Conservation (phyloP, 208 protist species). For the Tritrichomonas musculus region DNA sequence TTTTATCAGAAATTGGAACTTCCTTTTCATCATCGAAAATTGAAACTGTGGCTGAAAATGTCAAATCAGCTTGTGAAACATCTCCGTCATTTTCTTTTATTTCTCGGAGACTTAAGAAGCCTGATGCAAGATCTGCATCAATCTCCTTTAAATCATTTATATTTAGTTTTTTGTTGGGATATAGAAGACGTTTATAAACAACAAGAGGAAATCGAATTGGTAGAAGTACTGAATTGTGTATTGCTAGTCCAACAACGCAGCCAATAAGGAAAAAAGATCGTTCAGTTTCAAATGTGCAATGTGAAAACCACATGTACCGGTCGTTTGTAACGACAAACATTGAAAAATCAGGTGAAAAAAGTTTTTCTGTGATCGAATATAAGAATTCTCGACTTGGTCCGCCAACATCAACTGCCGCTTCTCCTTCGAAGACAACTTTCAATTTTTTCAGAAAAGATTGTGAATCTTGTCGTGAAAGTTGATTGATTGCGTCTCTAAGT, state of each 20-base stretch:
- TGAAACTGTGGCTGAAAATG: constrained; percentile 28
- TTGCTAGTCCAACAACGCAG: constrained; percentile 67
- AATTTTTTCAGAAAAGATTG: constrained; percentile 68
- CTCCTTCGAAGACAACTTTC: constrained; percentile 70
- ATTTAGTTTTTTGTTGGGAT: neutral
- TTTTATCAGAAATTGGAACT: constrained; percentile 38
- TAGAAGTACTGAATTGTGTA: constrained; percentile 81
- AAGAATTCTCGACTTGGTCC: constrained; percentile 88
- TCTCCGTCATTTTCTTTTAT: constrained; percentile 25
- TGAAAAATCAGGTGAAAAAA: constrained; percentile 73
- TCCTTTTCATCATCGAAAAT: neutral
- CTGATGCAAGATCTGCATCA: constrained; percentile 36
- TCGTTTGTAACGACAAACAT: constrained; percentile 69
- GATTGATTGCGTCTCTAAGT: neutral
- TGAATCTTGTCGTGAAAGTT: neutral
- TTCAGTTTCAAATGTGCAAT: constrained; percentile 41
- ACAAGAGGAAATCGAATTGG: constrained; percentile 70
- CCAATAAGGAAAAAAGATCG: constrained; percentile 41
- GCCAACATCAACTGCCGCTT: constrained; percentile 82
- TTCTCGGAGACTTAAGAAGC: neutral
- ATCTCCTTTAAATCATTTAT: constrained; percentile 40
- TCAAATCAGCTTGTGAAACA: neutral
- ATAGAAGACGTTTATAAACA: constrained; percentile 43
- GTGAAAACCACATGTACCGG: constrained; percentile 65
- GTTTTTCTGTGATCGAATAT: constrained; percentile 70